phyloP scores from a whole-genome alignment of 495 filamentous ascomycete species.

The Neurospora sp. region DNA sequence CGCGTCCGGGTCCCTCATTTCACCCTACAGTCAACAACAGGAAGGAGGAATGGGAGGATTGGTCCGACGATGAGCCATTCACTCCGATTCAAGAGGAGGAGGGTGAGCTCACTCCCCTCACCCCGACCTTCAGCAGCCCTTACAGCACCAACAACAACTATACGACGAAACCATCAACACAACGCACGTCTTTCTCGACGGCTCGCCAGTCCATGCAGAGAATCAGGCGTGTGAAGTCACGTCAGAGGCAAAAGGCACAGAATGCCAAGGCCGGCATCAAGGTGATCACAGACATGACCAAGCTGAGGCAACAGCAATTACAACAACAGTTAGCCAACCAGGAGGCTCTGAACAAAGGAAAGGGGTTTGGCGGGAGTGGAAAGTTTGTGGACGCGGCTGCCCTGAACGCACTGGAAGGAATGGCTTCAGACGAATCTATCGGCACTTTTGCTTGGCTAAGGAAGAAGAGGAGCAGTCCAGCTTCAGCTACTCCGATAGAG shows the following conservation, averaged over 20 bases:
- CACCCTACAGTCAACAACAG: slow-evolving; percentile 3
- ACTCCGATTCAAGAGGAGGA: slow-evolving; percentile 16
- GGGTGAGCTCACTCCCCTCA: slow-evolving; percentile 18
- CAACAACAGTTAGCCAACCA: slow-evolving; percentile 14
- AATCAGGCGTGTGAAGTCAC: slow-evolving; percentile 34
- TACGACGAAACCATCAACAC: slow-evolving; percentile 4
- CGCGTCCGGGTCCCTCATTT: not conserved
- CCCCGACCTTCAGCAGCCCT: slow-evolving; percentile 6
- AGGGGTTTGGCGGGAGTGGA: not conserved
- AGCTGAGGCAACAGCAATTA: slow-evolving; percentile 22
- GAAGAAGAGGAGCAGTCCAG: slow-evolving; percentile 16
- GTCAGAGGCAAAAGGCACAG: slow-evolving; percentile 41
- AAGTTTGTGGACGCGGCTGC: slow-evolving; percentile 42
- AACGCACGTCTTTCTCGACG: slow-evolving; percentile 9
- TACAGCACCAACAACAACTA: slow-evolving; percentile 3
- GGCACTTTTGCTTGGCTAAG: slow-evolving; percentile 36
- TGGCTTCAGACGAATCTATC: slow-evolving; percentile 27
- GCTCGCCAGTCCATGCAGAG: slow-evolving; percentile 25
- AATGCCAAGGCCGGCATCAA: slow-evolving; percentile 54
- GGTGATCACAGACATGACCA: slow-evolving; percentile 50
- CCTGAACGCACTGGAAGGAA: slow-evolving; percentile 39
- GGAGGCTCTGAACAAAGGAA: slow-evolving; percentile 1
- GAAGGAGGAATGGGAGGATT: slow-evolving; percentile 41
- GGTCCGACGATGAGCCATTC: slow-evolving; percentile 29
- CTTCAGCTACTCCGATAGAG: slow-evolving; percentile 7